A percentile compares a stretch with the other conserved stretches of the same genome.
phyloP scores from a whole-genome alignment of 371 early-diverging fungal genomes.

The Dichotomocladium elegans region DNA sequence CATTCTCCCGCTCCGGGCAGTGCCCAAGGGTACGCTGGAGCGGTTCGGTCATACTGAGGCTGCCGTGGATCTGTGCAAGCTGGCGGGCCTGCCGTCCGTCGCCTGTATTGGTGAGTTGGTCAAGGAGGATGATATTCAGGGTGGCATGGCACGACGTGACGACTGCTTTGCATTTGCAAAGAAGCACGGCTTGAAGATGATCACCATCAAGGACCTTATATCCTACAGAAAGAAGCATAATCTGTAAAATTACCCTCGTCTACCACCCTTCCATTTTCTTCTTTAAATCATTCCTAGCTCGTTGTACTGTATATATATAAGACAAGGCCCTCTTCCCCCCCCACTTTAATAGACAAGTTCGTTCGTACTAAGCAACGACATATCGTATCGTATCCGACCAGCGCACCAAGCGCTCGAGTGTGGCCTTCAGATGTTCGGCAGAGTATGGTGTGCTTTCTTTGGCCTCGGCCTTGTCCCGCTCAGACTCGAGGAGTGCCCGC shows the following conservation, averaged over 20 bases:
- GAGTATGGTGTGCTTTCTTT: constrained; percentile 2
- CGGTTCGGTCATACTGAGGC: constrained; percentile 96
- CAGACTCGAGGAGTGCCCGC: constrained; percentile 7
- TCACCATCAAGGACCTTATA: constrained; percentile 86
- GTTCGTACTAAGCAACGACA: not conserved
- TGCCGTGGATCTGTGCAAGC: constrained; percentile 81
- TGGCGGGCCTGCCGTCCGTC: constrained; percentile 78
- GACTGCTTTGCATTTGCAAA: constrained; percentile 83
- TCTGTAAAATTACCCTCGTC: constrained; percentile 3
- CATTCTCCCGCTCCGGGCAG: constrained; percentile 85
- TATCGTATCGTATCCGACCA: constrained; percentile 13
- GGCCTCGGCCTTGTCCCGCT: constrained; percentile 6
- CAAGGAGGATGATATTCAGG: constrained; percentile 72
- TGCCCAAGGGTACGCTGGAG: constrained; percentile 73
- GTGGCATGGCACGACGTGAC: constrained; percentile 91
- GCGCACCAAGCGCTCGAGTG: constrained; percentile 8
- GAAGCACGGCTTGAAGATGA: constrained; percentile 78
- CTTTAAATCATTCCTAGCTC: not conserved
- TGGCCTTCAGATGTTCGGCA: constrained; percentile 13
- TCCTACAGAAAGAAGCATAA: constrained; percentile 44
- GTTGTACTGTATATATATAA: not conserved
- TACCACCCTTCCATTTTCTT: not conserved
- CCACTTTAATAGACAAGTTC: not conserved
- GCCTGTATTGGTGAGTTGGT: constrained; percentile 93
- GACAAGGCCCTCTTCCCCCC: not conserved